Evolutionary conservation across 2,329 filamentous ascomycete genomes (phyloP), one percentile per base, ranked within the genome.

Genomic region (Aspergillus ibericus): DNA sequence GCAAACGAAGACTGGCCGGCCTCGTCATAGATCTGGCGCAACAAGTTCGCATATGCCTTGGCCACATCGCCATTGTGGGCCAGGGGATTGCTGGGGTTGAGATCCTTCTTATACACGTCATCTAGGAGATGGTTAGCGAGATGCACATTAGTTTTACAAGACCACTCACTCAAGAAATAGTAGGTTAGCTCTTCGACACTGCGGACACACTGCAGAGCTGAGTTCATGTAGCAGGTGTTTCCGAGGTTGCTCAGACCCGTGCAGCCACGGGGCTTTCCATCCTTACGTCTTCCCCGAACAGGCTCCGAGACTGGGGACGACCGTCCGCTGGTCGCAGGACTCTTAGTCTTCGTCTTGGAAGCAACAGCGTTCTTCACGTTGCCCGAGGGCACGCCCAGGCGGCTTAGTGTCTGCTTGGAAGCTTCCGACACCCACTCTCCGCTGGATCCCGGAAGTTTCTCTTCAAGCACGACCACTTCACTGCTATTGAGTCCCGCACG

Each of bases 191-290:
- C 95, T 71, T 96, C 91, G 0, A 97, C 92, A 67, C 91, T 96
- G 52, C 93, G 88, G 53, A 99, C 86, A 73, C 95, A 99, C 73
- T 99, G 95, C 55, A 98, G 81, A 9, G 95, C 95, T 20, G 93
- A 96, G 75, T 98, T 98, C 93, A 98, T 97, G 78, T 99, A 99
- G 77, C 95, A 99, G 0, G 95, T 98, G 70, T 99, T 99, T 50
- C 95, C 95, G 13, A 99, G 80, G 70, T 99, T 99, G 63, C 85
- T 87, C 53, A 99, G 80, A 34, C 95, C 95, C 42, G 93, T 90
- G 40, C 88, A 89, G 32, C 95, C 95, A 34, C 87, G 77, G 12
- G 86, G 85, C 61, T 87, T 86, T 9, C 90, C 90, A 38, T 87
- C 85, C 65, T 86, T 87, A 60, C 88, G 85, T 42, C 68, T 65